Evolutionary conservation across 192 early-diverging fungal species (phyloP).

Genomic region (Physocladia obscura): DNA sequence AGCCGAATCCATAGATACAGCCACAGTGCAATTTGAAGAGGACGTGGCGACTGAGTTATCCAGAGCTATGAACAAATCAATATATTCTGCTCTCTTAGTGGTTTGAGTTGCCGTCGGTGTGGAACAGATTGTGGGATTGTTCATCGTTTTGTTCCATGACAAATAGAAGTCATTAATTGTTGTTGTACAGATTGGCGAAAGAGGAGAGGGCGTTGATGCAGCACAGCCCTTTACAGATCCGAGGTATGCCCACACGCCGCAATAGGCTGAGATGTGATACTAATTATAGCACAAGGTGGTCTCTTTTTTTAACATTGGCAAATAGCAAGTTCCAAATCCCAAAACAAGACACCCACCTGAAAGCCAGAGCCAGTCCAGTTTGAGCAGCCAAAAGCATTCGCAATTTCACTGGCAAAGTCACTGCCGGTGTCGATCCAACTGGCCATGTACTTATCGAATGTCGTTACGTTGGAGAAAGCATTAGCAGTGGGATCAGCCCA

Average conservation of each 20-base stretch:
- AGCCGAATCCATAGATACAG: not conserved
- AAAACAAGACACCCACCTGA: not conserved
- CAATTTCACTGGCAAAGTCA: constrained; percentile 19
- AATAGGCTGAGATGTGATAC: constrained; percentile 20
- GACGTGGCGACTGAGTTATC: not conserved
- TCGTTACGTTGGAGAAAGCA: constrained; percentile 18
- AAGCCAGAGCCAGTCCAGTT: constrained; percentile 22
- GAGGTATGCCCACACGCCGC: constrained; percentile 1
- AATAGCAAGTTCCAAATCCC: too few species aligned
- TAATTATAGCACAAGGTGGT: too few species aligned
- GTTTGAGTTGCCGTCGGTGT: not conserved
- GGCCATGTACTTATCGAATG: constrained; percentile 34
- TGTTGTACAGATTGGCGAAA: not conserved
- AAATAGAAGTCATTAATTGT: constrained; percentile 1
- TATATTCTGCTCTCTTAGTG: not conserved
- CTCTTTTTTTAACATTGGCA: too few species aligned
- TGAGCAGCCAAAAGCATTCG: constrained; percentile 22
- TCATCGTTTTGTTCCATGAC: constrained; percentile 6
- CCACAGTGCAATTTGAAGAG: not conserved
- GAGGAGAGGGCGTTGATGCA: not conserved
- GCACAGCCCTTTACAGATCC: not conserved
- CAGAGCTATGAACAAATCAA: constrained; percentile 5
- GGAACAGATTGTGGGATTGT: not conserved
- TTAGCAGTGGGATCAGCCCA: constrained; percentile 6
- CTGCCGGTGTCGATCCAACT: constrained; percentile 24